These are phyloP conservation scores for Teratosphaeria nubilosa DNA, from an alignment of 2,329 filamentous ascomycete species.

Conservation along the genomic window DNA sequence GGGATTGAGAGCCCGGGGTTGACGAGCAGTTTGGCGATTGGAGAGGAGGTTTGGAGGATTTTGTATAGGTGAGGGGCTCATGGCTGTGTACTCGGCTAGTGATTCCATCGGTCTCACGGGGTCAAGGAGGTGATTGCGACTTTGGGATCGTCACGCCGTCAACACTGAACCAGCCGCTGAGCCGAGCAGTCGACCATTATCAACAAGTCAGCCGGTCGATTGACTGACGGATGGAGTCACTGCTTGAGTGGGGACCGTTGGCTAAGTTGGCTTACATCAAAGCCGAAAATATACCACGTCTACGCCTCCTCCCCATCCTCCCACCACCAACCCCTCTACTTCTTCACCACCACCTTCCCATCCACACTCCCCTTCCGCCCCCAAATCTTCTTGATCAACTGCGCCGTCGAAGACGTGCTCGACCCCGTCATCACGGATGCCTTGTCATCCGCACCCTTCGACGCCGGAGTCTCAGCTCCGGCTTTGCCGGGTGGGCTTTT, in stretches of 20 bases:
- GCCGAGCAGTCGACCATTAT: no score
- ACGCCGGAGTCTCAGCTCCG: not conserved
- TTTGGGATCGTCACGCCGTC: no score
- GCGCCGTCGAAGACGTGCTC: conserved; percentile 2
- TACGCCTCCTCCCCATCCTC: not conserved
- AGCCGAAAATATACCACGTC: not conserved
- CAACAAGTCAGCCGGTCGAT: no score
- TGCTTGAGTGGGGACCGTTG: no score
- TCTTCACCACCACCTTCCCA: not conserved
- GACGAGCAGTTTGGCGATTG: conserved; percentile 79
- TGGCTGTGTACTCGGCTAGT: no score
- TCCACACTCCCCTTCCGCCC: not conserved
- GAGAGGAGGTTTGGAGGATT: conserved; percentile 57
- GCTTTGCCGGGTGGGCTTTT: no score
- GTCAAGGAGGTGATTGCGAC: no score
- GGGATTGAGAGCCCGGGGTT: conserved; percentile 91
- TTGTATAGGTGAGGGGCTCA: conserved; percentile 32
- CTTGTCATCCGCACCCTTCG: not conserved
- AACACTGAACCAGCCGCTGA: no score
- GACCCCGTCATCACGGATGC: conserved; percentile 2
- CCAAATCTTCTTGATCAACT: conserved; percentile 3
- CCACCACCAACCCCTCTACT: not conserved
- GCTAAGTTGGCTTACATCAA: no score
- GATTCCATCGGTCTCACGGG: no score
- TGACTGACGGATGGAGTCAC: no score